phyloP scores from a whole-genome alignment of 306 rosid genomes.

The Senna siamea region DNA sequence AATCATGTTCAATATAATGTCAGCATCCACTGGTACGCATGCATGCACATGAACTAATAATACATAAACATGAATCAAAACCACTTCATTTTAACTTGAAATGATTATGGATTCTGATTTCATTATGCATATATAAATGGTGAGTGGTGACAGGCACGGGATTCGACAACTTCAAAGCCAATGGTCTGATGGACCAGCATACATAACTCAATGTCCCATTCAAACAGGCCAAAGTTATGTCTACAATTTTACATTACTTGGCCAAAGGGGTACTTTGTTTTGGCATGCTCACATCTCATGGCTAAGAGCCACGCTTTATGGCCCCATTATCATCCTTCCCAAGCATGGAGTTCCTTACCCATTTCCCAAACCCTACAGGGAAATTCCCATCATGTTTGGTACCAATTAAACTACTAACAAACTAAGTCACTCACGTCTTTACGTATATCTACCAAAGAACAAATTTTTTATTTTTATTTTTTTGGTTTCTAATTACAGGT shows the following conservation, averaged over 20 bases:
- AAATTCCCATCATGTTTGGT: conserved; percentile 42
- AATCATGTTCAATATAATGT: conserved; percentile 41
- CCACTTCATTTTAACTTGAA: too few relatives aligned
- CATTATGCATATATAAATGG: too few relatives aligned
- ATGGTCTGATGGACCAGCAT: conserved; percentile 45
- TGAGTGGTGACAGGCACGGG: conserved; percentile 41
- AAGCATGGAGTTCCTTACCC: conserved; percentile 38
- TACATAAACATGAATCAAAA: too few relatives aligned
- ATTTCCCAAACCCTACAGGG: conserved; percentile 39
- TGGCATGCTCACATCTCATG: conserved; percentile 45
- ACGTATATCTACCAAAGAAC: too few relatives aligned
- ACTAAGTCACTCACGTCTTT: neutral
- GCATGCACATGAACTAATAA: too few relatives aligned
- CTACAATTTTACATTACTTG: conserved; percentile 33
- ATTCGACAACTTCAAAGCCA: conserved; percentile 40
- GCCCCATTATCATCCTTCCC: conserved; percentile 40
- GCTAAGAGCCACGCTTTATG: conserved; percentile 43
- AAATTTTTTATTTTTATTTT: too few relatives aligned
- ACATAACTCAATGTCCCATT: conserved; percentile 42
- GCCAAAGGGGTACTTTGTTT: conserved; percentile 36
- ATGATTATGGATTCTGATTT: too few relatives aligned
- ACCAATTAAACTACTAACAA: neutral
- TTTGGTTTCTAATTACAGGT: conserved; percentile 31
- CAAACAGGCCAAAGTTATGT: conserved; percentile 40
- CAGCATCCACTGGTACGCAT: conserved; percentile 39